Evolutionary conservation across 345 rosid species (phyloP).

Genomic region (Ricinus communis): DNA sequence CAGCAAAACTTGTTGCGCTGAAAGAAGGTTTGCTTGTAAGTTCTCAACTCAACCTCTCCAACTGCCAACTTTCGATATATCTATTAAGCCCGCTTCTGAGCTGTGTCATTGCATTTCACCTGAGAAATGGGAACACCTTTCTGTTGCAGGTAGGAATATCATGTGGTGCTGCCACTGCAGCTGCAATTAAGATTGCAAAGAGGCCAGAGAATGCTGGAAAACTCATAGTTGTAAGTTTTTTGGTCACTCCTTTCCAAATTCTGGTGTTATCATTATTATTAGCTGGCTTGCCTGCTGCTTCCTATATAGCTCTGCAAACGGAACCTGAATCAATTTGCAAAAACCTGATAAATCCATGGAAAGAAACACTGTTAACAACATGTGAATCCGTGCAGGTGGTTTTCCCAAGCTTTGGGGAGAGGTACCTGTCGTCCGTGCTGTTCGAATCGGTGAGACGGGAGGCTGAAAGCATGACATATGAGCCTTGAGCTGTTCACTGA

Average conservation of each 20-base stretch:
- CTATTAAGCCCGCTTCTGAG: too few relatives aligned
- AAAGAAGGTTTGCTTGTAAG: slow-evolving; percentile 59
- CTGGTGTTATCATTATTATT: background rate
- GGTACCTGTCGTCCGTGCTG: slow-evolving; percentile 74
- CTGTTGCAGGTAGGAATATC: slow-evolving; percentile 60
- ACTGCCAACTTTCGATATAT: too few relatives aligned
- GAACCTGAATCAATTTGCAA: background rate
- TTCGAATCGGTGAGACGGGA: slow-evolving; percentile 68
- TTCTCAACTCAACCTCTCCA: background rate
- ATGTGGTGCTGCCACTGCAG: slow-evolving; percentile 65
- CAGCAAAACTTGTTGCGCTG: slow-evolving; percentile 44
- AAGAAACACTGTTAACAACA: background rate
- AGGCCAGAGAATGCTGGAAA: slow-evolving; percentile 62
- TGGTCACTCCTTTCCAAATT: background rate
- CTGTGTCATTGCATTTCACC: background rate
- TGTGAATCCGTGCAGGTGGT: slow-evolving; percentile 14
- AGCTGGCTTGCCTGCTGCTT: background rate
- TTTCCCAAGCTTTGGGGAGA: slow-evolving; percentile 77
- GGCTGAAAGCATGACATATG: slow-evolving; percentile 67
- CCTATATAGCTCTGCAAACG: too few relatives aligned
- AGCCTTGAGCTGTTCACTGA: slow-evolving; percentile 40
- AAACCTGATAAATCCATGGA: background rate
- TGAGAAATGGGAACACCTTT: background rate
- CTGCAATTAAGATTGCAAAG: slow-evolving; percentile 57
- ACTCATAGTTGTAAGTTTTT: slow-evolving; percentile 60